These are phyloP conservation scores for Incumbomyces lentus DNA, from an alignment of 2,329 filamentous ascomycete genomes.

Conservation along the genomic window DNA sequence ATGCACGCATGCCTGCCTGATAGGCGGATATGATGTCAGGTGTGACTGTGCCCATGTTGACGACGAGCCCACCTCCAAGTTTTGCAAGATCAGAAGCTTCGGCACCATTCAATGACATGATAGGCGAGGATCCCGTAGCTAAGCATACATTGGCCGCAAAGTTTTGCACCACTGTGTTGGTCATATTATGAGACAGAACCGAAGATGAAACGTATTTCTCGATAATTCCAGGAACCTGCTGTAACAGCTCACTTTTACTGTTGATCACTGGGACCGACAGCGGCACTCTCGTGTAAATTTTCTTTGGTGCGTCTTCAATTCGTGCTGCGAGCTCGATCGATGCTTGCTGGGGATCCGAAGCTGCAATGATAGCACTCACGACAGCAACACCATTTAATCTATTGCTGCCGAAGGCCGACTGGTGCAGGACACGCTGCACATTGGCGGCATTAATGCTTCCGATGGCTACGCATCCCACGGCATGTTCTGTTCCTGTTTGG, in stretches of 20 bases:
- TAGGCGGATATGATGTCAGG: constrained; percentile 64
- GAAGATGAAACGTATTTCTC: constrained; percentile 50
- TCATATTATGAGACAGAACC: constrained; percentile 92
- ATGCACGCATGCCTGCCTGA: constrained; percentile 62
- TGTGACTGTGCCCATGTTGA: constrained; percentile 92
- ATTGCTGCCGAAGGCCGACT: constrained; percentile 37
- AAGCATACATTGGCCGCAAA: constrained; percentile 86
- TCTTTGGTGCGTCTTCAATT: constrained; percentile 34
- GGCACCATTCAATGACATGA: constrained; percentile 81
- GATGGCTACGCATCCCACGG: constrained; percentile 65
- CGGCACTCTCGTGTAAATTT: constrained; percentile 22
- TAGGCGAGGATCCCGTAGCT: constrained; percentile 69
- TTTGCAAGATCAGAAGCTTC: constrained; percentile 73
- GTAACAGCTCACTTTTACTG: constrained; percentile 21
- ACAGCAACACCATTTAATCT: constrained; percentile 70
- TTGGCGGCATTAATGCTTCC: constrained; percentile 77
- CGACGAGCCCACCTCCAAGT: constrained; percentile 66
- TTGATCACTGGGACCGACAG: constrained; percentile 21
- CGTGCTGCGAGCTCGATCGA: constrained; percentile 49
- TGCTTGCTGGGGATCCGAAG: constrained; percentile 54
- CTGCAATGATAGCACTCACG: constrained; percentile 77
- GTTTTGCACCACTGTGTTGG: constrained; percentile 90
- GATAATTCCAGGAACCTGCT: constrained; percentile 42
- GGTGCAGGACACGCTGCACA: constrained; percentile 61
- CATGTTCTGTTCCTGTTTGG: constrained; percentile 28